phyloP scores from a whole-genome alignment of 257 asterid species.

The Henckelia pumila region DNA sequence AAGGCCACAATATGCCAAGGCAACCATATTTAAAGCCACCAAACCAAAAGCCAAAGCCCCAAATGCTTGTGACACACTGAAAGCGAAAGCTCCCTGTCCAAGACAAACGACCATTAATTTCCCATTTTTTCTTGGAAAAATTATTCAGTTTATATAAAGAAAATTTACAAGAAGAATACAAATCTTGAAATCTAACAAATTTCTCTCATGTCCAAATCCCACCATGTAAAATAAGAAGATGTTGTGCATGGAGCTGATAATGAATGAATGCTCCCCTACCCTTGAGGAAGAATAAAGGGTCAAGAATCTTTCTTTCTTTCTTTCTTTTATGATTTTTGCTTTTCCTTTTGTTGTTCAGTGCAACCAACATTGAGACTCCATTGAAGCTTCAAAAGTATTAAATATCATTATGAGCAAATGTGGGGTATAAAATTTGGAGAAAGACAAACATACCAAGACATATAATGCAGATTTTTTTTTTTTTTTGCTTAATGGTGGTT shows the following conservation, averaged over 20 bases:
- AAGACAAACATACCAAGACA: neutral
- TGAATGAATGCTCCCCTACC: constrained; percentile 17
- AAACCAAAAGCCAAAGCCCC: too few relatives aligned
- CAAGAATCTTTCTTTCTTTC: constrained; percentile 51
- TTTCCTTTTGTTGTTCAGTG: constrained; percentile 25
- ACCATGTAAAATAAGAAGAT: neutral
- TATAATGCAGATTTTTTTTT: constrained; percentile 29
- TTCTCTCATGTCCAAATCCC: neutral
- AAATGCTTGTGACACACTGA: constrained; percentile 27
- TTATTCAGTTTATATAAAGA: too few relatives aligned
- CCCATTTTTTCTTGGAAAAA: neutral
- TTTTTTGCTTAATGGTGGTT: constrained; percentile 20
- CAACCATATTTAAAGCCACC: constrained; percentile 3
- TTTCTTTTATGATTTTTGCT: constrained; percentile 33
- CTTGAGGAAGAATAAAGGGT: constrained; percentile 35
- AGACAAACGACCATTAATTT: constrained; percentile 12
- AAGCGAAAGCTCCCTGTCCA: constrained; percentile 34
- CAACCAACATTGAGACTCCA: constrained; percentile 26
- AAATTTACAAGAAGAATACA: neutral
- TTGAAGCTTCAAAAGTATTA: constrained; percentile 32
- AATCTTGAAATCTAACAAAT: neutral
- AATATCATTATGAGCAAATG: constrained; percentile 1
- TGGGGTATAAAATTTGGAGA: constrained; percentile 25
- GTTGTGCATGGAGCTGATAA: constrained; percentile 27
- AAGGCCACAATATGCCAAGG: constrained; percentile 34